Percentiles rank a stretch among this genome's conserved stretches.
Conservation (phyloP, 2,329 filamentous ascomycete species). For the Cryphonectria nitschkei region DNA sequence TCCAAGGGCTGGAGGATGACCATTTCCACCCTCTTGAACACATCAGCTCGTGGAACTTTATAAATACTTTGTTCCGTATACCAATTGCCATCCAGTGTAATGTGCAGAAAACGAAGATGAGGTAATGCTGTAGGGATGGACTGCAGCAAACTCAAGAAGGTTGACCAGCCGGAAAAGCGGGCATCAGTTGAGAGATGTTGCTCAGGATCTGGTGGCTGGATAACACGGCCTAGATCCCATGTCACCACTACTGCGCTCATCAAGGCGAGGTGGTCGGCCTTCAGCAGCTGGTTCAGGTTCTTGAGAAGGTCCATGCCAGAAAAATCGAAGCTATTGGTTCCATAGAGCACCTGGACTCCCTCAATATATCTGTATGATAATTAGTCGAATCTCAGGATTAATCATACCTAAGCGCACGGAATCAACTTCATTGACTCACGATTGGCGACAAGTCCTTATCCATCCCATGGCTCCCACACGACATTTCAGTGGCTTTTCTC, state of each 20-base stretch:
- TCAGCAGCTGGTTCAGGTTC: constrained; percentile 5
- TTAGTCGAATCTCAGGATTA: no score
- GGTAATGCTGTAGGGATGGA: constrained; percentile 14
- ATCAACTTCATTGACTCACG: background rate
- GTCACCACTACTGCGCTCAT: constrained; percentile 17
- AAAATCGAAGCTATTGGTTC: constrained; percentile 4
- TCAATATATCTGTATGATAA: constrained; percentile 7
- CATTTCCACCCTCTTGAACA: background rate
- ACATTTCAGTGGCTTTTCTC: background rate
- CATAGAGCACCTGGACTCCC: constrained; percentile 14
- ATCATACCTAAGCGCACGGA: background rate
- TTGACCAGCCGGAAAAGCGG: constrained; percentile 10
- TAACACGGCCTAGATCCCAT: constrained; percentile 6
- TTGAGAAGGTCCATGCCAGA: background rate
- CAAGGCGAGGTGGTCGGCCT: background rate
- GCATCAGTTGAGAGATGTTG: constrained; percentile 14
- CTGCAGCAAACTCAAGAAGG: background rate
- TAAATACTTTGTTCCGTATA: background rate
- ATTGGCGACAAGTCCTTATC: constrained; percentile 15
- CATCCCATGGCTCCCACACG: constrained; percentile 18
- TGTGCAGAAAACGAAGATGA: constrained; percentile 7
- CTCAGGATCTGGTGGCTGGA: constrained; percentile 2
- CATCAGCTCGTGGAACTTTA: constrained; percentile 5
- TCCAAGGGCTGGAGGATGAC: constrained; percentile 18
- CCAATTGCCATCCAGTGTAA: constrained; percentile 11